Evolutionary conservation across 805 yeast species (phyloP).

Genomic region (Tetrapisispora namnaoensis): DNA sequence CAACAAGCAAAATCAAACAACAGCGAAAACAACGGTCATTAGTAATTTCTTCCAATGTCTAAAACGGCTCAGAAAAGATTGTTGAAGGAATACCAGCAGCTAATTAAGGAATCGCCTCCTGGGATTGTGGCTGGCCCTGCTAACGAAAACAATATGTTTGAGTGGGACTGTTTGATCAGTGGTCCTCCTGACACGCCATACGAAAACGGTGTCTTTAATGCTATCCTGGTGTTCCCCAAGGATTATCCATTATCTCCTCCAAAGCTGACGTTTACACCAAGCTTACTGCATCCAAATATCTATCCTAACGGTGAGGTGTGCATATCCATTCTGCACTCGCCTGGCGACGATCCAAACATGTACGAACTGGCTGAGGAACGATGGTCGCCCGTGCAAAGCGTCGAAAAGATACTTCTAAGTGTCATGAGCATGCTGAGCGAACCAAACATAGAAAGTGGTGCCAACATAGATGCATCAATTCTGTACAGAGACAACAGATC

Average conservation of each 20-base stretch:
- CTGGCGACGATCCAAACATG: conserved; percentile 95
- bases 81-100: conserved; percentile 80
- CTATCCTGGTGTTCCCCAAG: conserved; percentile 56
- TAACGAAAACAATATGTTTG: conserved; percentile 58
- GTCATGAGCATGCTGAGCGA: conserved; percentile 96
- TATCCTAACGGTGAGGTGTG: conserved; percentile 94
- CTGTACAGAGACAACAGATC: conserved; percentile 82
- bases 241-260: conserved; percentile 86
- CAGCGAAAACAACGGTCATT: too few relatives aligned
- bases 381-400: conserved; percentile 97
- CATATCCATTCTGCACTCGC: conserved; percentile 88
- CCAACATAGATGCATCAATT: conserved; percentile 70
- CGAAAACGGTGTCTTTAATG: conserved; percentile 83
- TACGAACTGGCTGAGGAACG: conserved; percentile 93
- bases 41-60: conserved; percentile 14
- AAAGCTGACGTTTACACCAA: conserved; percentile 61
- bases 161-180: conserved; percentile 76
- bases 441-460: conserved; percentile 94
- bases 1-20: too few relatives aligned
- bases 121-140: conserved; percentile 90
- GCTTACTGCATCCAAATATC: conserved; percentile 86
- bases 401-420: conserved; percentile 88
- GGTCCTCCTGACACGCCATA: conserved; percentile 82
- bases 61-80: conserved; percentile 78
- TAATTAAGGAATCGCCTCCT: conserved; percentile 80